A percentile compares a stretch with the other conserved stretches of the same genome.
These are phyloP conservation scores for Pestalotiopsis fici DNA, from an alignment of 2,329 filamentous ascomycete species.

Conservation along the genomic window DNA sequence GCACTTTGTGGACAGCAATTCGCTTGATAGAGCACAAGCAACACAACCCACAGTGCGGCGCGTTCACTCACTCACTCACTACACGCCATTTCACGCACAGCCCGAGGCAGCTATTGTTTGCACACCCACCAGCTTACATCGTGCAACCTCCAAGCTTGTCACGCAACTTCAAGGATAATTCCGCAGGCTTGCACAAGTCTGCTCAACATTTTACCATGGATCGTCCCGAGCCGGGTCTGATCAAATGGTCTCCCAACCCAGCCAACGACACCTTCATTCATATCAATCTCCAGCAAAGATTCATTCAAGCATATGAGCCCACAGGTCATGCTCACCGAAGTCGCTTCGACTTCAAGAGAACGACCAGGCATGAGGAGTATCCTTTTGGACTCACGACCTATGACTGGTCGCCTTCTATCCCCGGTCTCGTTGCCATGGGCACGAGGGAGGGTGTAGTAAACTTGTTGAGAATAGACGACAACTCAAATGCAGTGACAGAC, in stretches of 20 bases:
- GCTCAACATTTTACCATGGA: slow-evolving; percentile 40
- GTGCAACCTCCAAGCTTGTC: not conserved
- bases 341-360: slow-evolving; percentile 57
- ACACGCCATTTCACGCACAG: not conserved
- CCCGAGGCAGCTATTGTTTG: not conserved
- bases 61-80: not conserved
- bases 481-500: slow-evolving; percentile 64
- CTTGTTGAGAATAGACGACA: slow-evolving; percentile 71
- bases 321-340: slow-evolving; percentile 59
- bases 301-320: slow-evolving; percentile 64
- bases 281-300: slow-evolving; percentile 64
- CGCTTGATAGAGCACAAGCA: not conserved
- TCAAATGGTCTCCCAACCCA: slow-evolving; percentile 67
- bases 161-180: not conserved
- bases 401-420: slow-evolving; percentile 65
- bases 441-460: slow-evolving; percentile 75
- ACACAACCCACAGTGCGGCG: not conserved
- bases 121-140: not conserved
- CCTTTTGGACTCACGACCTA: slow-evolving; percentile 62
- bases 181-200: too few relatives aligned
- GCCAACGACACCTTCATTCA: slow-evolving; percentile 62
- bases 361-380: slow-evolving; percentile 63
- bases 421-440: slow-evolving; percentile 72
- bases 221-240: slow-evolving; percentile 61
- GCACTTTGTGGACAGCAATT: not conserved